Percentiles rank a stretch among this genome's conserved stretches.
phyloP scores from a whole-genome alignment of 1,284 basidiomycete species.

The Cystobasidium slooffiae region DNA sequence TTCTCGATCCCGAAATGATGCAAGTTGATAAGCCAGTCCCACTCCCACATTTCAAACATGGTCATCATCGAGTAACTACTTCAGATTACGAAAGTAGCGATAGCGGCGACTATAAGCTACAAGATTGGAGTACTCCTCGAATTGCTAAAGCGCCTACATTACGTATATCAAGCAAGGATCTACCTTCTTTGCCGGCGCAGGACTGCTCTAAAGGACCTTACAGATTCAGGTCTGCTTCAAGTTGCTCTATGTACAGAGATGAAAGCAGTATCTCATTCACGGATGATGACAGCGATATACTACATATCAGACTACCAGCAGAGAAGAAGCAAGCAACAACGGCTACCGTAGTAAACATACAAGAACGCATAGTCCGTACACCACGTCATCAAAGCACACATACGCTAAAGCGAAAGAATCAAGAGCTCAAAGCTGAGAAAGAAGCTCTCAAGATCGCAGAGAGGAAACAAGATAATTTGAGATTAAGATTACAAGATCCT shows the following conservation, averaged over 20 bases:
- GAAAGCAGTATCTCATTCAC: background rate
- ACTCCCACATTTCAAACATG: too few species aligned
- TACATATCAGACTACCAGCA: slow-evolving; percentile 18
- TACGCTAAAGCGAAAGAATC: background rate
- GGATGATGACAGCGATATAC: slow-evolving; percentile 26
- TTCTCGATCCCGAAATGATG: slow-evolving; percentile 26
- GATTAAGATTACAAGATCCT: slow-evolving; percentile 25
- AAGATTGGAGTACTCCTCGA: slow-evolving; percentile 1
- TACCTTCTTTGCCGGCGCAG: background rate
- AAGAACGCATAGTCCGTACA: too few species aligned
- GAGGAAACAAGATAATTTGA: slow-evolving; percentile 1
- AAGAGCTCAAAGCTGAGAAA: slow-evolving; percentile 1
- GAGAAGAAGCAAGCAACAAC: background rate
- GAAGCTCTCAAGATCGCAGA: background rate
- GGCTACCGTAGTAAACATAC: background rate
- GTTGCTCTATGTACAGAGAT: slow-evolving; percentile 1
- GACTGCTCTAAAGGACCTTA: background rate
- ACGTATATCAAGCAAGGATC: slow-evolving; percentile 2
- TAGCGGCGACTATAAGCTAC: background rate
- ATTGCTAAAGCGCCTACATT: slow-evolving; percentile 9
- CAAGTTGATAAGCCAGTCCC: background rate
- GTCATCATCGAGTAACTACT: background rate
- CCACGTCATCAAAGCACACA: background rate
- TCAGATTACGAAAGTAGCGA: slow-evolving; percentile 4
- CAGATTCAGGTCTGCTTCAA: background rate